phyloP scores from a whole-genome alignment of 2,329 filamentous ascomycete species.

The Fusarium lateritium region DNA sequence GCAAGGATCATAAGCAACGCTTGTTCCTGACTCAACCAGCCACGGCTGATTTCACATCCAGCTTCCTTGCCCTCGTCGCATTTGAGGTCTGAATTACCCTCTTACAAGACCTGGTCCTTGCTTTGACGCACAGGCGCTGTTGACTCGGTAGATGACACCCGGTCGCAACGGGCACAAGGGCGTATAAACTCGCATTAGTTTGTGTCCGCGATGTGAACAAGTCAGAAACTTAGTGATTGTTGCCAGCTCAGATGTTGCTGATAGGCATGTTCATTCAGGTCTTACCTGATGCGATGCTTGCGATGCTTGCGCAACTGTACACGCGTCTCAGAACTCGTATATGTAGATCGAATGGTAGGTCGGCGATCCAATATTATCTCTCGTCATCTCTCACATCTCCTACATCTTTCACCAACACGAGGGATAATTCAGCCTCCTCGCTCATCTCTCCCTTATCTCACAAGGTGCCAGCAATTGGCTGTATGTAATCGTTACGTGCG shows the following conservation, averaged over 20 bases:
- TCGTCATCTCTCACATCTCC: constrained; percentile 15
- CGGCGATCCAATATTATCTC: not conserved
- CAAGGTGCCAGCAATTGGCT: constrained; percentile 38
- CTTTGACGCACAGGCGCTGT: constrained; percentile 27
- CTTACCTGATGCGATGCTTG: not conserved
- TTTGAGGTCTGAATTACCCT: constrained; percentile 14
- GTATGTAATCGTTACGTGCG: constrained; percentile 45
- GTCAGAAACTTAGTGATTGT: not conserved
- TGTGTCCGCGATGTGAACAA: constrained; percentile 5
- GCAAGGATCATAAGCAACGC: constrained; percentile 23
- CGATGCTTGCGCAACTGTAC: not conserved
- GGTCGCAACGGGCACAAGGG: constrained; percentile 3
- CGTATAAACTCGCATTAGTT: constrained; percentile 31
- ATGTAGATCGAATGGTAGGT: not conserved
- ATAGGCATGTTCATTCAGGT: not conserved
- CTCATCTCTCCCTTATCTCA: constrained; percentile 27
- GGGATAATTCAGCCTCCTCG: constrained; percentile 20
- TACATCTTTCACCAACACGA: constrained; percentile 3
- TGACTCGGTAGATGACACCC: constrained; percentile 34
- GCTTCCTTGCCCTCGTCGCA: constrained; percentile 3
- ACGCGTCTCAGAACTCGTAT: not conserved
- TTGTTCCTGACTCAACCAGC: constrained; percentile 32
- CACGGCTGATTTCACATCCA: constrained; percentile 28
- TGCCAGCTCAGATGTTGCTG: not conserved
- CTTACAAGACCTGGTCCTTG: constrained; percentile 31